Percentiles rank a stretch among this genome's conserved stretches.
Evolutionary conservation across 768 basidiomycete species (phyloP).

Genomic region (Clitopilus hobsonii): DNA sequence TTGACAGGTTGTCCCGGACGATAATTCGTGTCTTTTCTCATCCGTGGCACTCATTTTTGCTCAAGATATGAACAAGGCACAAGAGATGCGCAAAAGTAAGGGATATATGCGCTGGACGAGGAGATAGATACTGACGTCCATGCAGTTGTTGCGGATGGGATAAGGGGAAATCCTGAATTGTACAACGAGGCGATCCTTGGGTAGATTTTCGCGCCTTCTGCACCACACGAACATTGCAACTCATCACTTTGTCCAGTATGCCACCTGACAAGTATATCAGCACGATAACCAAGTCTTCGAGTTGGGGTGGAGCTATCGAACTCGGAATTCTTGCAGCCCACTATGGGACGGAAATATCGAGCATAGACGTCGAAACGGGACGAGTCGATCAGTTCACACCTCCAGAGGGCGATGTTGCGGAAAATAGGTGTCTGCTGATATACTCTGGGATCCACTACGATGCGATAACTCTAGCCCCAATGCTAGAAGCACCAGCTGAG

Average conservation of each 20-base stretch:
- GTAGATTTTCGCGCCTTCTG: conserved; percentile 31
- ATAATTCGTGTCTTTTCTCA: conserved; percentile 94
- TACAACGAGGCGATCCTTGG: conserved; percentile 88
- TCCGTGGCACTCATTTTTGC: conserved; percentile 82
- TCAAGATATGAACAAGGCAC: conserved; percentile 71
- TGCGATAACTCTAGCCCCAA: conserved; percentile 78
- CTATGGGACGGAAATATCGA: conserved; percentile 82
- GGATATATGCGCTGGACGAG: conserved; percentile 1
- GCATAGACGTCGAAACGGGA: conserved; percentile 89
- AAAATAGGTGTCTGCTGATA: conserved; percentile 65
- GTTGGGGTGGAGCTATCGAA: conserved; percentile 98
- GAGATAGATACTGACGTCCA: not conserved
- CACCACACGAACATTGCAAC: not conserved
- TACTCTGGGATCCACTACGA: conserved; percentile 99
- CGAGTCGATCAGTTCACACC: conserved; percentile 80
- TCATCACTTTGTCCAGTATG: conserved; percentile 22
- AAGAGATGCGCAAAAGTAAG: conserved; percentile 70
- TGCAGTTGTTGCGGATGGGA: conserved; percentile 80
- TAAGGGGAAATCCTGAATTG: conserved; percentile 61
- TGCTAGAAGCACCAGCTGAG: conserved; percentile 67
- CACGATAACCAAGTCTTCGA: conserved; percentile 72
- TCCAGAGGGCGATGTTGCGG: conserved; percentile 29
- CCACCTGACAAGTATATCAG: conserved; percentile 69
- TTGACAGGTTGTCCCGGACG: conserved; percentile 74
- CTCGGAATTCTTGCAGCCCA: conserved; percentile 80